Conservation (phyloP, 805 yeast species). For the Ogataea degrootiae region DNA sequence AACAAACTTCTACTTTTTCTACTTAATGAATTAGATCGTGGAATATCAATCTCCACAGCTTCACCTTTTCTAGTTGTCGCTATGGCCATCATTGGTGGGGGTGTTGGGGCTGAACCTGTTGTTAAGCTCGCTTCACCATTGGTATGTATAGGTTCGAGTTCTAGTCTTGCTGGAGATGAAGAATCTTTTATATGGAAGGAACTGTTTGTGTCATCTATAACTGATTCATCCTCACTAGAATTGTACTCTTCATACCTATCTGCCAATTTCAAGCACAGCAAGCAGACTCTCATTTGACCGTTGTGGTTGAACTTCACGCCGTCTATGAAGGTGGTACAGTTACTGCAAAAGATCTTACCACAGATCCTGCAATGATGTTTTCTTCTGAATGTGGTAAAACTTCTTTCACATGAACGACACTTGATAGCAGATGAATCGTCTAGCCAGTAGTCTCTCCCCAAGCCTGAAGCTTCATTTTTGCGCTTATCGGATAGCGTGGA, state of each 20-base stretch:
- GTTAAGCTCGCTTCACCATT: conserved; percentile 6
- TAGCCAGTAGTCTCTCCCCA: conserved; percentile 88
- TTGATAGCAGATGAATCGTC: conserved; percentile 88
- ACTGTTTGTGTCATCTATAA: conserved; percentile 32
- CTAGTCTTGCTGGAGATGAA: conserved; percentile 12
- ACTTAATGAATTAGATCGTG: conserved; percentile 23
- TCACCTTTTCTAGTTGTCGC: conserved; percentile 80
- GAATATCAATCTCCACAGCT: conserved; percentile 63
- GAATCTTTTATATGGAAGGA: conserved; percentile 15
- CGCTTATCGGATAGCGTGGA: conserved; percentile 17
- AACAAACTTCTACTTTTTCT: conserved; percentile 19
- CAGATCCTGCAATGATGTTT: conserved; percentile 95
- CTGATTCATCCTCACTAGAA: conserved; percentile 57
- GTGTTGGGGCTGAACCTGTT: conserved; percentile 39
- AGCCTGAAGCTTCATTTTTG: conserved; percentile 32
- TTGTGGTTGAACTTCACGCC: conserved; percentile 59
- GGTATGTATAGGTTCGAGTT: conserved; percentile 5
- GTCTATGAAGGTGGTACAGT: conserved; percentile 69
- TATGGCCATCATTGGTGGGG: conserved; percentile 71
- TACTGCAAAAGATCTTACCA: conserved; percentile 89
- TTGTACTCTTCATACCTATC: conserved; percentile 64
- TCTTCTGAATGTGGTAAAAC: conserved; percentile 80
- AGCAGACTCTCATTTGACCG: conserved; percentile 75
- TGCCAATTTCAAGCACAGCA: conserved; percentile 58
- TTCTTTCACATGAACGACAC: conserved; percentile 76